These are phyloP conservation scores for Arthrobotrys conoides DNA, from an alignment of 2,329 filamentous ascomycete species.

Conservation along the genomic window DNA sequence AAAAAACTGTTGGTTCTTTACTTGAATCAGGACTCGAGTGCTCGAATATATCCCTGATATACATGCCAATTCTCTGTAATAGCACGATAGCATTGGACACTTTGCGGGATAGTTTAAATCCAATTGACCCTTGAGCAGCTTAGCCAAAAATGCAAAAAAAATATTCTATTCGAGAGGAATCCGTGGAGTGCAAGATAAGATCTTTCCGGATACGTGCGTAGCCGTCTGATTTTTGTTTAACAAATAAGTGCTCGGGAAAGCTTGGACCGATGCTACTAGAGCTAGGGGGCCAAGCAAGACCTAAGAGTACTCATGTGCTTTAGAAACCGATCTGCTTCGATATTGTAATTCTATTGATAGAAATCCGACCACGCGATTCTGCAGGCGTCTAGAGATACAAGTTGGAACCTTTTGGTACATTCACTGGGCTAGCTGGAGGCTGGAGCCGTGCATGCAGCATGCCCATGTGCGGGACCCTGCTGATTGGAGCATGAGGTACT, in stretches of 20 bases:
- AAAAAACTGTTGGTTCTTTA: no score
- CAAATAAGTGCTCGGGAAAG: background rate
- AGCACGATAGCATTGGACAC: no score
- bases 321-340: background rate
- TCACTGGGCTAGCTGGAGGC: background rate
- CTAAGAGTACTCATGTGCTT: background rate
- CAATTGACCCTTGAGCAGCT: background rate
- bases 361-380: conserved; percentile 21
- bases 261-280: background rate
- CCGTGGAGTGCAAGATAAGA: background rate
- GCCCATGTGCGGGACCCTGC: conserved; percentile 15
- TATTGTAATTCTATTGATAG: conserved; percentile 13
- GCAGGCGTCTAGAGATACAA: conserved; percentile 5
- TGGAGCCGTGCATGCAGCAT: conserved; percentile 22
- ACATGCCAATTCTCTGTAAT: no score
- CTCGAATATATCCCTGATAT: no score
- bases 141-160: background rate
- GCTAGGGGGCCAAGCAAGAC: no score
- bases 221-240: background rate
- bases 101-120: background rate
- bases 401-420: conserved; percentile 2
- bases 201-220: background rate
- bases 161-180: background rate
- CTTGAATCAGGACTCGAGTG: no score
- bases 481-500: conserved; percentile 8